A percentile compares a stretch with the other conserved stretches of the same genome.
Conservation (phyloP, 2,329 filamentous ascomycete species). For the Colletotrichum tofieldiae region DNA sequence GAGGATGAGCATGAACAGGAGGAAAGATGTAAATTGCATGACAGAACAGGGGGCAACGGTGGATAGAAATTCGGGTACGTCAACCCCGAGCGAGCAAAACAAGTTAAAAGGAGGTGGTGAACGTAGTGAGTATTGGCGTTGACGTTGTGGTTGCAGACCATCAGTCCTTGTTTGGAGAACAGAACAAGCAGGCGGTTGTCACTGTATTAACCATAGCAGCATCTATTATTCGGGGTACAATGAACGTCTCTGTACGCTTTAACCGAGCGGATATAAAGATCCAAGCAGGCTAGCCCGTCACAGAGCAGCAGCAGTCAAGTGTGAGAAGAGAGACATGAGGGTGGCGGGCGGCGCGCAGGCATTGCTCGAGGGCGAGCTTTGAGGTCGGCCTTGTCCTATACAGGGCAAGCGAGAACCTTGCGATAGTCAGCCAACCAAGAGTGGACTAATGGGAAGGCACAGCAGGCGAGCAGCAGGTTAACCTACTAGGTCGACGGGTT, state of each 20-base stretch:
- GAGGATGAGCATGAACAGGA: constrained; percentile 1
- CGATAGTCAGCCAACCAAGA: not conserved
- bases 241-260: constrained; percentile 3
- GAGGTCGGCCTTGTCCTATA: not conserved
- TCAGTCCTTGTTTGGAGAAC: not conserved
- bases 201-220: not conserved
- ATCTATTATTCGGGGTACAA: not conserved
- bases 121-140: not conserved
- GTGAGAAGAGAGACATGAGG: not conserved
- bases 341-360: constrained; percentile 1
- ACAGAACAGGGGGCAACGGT: not conserved
- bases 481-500: constrained; percentile 5
- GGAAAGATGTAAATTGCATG: constrained; percentile 4
- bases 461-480: constrained; percentile 24
- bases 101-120: not conserved
- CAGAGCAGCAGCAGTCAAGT: constrained; percentile 4
- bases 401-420: not conserved
- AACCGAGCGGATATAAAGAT: not conserved
- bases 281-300: not conserved
- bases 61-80: constrained; percentile 2
- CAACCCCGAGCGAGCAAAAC: not conserved
- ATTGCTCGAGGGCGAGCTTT: constrained; percentile 13
- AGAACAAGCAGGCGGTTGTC: not conserved
- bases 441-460: constrained; percentile 24
- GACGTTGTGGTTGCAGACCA: not conserved